Evolutionary conservation across 1,284 basidiomycete genomes (phyloP).

Genomic region (Fistulina hepatica): DNA sequence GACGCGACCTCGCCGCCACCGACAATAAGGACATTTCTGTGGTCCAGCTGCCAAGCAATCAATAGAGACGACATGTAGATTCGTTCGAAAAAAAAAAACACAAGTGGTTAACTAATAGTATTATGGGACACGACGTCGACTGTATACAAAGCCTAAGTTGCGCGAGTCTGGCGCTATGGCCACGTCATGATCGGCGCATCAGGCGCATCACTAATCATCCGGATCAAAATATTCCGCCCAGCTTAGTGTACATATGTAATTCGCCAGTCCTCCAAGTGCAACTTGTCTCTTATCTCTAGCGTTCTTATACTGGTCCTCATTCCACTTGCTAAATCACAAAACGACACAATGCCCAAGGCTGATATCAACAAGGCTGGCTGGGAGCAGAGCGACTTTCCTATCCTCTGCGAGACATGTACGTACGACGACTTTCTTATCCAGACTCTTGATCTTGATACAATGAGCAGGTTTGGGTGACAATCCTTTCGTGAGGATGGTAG

Average conservation of each 20-base stretch:
- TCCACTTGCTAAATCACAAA: conserved; percentile 1
- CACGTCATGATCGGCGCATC: too few relatives aligned
- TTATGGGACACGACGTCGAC: too few relatives aligned
- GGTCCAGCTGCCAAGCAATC: conserved; percentile 80
- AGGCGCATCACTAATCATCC: too few relatives aligned
- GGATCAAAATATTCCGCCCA: too few relatives aligned
- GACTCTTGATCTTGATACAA: conserved; percentile 5
- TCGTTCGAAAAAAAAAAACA: too few relatives aligned
- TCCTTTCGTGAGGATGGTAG: conserved; percentile 83
- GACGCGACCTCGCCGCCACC: conserved; percentile 86
- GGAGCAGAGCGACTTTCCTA: conserved; percentile 86
- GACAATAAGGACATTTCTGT: conserved; percentile 72
- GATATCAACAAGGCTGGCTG: conserved; percentile 87
- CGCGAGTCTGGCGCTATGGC: too few relatives aligned
- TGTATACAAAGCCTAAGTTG: too few relatives aligned
- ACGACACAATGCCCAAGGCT: conserved; percentile 46
- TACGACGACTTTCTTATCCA: conserved; percentile 8
- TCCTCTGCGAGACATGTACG: conserved; percentile 86
- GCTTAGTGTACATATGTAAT: too few relatives aligned
- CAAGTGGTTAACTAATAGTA: too few relatives aligned
- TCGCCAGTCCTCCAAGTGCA: conserved; percentile 1
- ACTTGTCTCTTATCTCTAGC: conserved; percentile 9
- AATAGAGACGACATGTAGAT: conserved; percentile 76
- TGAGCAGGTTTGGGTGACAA: conserved; percentile 76
- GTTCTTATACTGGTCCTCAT: not conserved